Conservation (phyloP, 331 rosid genomes). For the Pyrus hybrid region DNA sequence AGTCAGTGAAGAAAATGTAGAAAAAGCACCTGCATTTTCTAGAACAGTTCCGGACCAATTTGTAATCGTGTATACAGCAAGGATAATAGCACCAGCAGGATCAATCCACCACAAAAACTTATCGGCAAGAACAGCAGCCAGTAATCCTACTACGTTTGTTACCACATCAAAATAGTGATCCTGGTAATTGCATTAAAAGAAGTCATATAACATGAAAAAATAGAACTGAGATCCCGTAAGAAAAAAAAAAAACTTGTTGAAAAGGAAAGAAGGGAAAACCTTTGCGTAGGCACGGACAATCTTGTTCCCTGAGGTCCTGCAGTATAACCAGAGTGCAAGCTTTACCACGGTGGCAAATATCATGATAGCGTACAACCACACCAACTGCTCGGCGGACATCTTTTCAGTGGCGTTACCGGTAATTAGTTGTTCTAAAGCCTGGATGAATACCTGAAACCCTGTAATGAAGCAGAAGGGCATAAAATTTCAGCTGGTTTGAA, state of each 20-base stretch:
- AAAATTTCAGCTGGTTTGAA: background rate
- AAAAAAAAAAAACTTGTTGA: background rate
- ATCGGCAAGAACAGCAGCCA: slow-evolving; percentile 91
- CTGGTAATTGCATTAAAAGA: slow-evolving; percentile 32
- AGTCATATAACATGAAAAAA: slow-evolving; percentile 1
- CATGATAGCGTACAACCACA: slow-evolving; percentile 48
- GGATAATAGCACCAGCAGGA: slow-evolving; percentile 78
- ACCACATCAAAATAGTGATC: slow-evolving; percentile 95
- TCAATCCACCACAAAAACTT: slow-evolving; percentile 86
- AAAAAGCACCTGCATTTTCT: slow-evolving; percentile 62
- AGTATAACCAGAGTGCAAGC: slow-evolving; percentile 74
- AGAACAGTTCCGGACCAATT: slow-evolving; percentile 87
- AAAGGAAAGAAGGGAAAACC: slow-evolving; percentile 23
- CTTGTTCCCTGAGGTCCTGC: slow-evolving; percentile 66
- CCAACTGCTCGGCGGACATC: slow-evolving; percentile 37
- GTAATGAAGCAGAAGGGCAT: slow-evolving; percentile 19
- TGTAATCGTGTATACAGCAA: slow-evolving; percentile 72
- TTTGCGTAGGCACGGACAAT: slow-evolving; percentile 81
- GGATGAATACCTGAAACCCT: slow-evolving; percentile 85
- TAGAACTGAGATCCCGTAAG: background rate
- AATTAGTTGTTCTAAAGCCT: slow-evolving; percentile 52
- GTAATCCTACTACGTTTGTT: slow-evolving; percentile 77
- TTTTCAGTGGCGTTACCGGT: slow-evolving; percentile 33
- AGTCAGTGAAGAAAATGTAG: background rate
- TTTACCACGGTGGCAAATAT: slow-evolving; percentile 38